A percentile compares a stretch with the other conserved stretches of the same genome.
These are phyloP conservation scores for Stenogyne calaminthoides DNA, from an alignment of 305 asterid genomes.

Conservation along the genomic window DNA sequence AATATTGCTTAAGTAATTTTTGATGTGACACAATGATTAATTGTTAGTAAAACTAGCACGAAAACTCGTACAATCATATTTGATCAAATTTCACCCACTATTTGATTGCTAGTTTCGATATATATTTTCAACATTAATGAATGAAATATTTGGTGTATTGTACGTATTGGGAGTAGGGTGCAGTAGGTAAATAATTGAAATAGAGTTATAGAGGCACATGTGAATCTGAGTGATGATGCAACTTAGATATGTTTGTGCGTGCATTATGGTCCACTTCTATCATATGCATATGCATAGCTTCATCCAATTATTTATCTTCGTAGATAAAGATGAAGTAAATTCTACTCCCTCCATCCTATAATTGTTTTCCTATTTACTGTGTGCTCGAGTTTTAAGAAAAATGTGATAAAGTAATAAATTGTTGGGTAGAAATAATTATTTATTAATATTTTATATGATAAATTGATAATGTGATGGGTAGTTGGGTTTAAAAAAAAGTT, in stretches of 20 bases:
- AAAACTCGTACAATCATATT: background rate
- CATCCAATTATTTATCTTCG: too few relatives aligned
- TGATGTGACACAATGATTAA: background rate
- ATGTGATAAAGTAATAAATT: too few relatives aligned
- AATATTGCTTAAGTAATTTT: background rate
- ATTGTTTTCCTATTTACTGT: too few relatives aligned
- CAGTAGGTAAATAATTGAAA: slow-evolving; percentile 40
- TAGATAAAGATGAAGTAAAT: too few relatives aligned
- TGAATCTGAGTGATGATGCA: slow-evolving; percentile 36
- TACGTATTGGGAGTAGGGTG: slow-evolving; percentile 19
- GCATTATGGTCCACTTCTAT: slow-evolving; percentile 39
- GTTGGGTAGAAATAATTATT: too few relatives aligned
- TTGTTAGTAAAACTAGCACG: background rate
- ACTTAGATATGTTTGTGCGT: too few relatives aligned
- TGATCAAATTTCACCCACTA: background rate
- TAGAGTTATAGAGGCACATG: slow-evolving; percentile 34
- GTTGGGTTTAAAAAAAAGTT: too few relatives aligned
- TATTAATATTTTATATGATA: too few relatives aligned
- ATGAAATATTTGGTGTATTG: background rate
- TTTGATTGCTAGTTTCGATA: background rate
- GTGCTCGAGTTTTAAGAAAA: too few relatives aligned
- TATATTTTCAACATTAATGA: background rate
- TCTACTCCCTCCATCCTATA: too few relatives aligned
- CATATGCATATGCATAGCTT: too few relatives aligned
- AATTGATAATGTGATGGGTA: too few relatives aligned